Percentiles rank a stretch among this genome's conserved stretches.
phyloP scores from a whole-genome alignment of 495 filamentous ascomycete species.

The Geopyxis carbonaria region DNA sequence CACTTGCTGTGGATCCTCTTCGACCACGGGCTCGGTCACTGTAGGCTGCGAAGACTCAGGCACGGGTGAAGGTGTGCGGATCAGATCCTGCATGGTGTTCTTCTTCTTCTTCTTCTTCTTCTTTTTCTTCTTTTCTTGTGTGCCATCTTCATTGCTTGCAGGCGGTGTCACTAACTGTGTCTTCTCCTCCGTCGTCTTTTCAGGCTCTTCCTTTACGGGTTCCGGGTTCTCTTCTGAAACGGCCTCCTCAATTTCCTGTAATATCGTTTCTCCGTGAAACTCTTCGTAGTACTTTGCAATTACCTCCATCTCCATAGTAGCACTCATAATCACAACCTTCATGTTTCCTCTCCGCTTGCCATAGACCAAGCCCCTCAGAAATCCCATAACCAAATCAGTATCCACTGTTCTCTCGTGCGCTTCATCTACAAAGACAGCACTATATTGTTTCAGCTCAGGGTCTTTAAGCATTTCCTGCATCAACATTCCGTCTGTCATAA shows the following conservation, averaged over 20 bases:
- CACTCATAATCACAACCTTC: conserved; percentile 92
- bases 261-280: conserved; percentile 1
- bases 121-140: not conserved
- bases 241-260: conserved; percentile 4
- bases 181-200: conserved; percentile 1
- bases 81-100: not conserved
- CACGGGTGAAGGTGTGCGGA: not conserved
- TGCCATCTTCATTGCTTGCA: too few species aligned
- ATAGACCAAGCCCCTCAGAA: conserved; percentile 41
- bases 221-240: not conserved
- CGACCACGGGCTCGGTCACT: not conserved
- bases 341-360: conserved; percentile 27
- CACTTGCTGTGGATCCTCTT: not conserved
- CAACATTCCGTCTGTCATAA: conserved; percentile 90
- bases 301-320: conserved; percentile 72
- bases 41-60: not conserved
- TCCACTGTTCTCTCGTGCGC: conserved; percentile 96
- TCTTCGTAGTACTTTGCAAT: conserved; percentile 56
- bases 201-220: not conserved
- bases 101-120: conserved; percentile 8
- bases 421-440: conserved; percentile 83
- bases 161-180: not conserved
- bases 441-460: conserved; percentile 66
- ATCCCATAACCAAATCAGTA: conserved; percentile 77
- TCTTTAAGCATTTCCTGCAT: conserved; percentile 86